These are phyloP conservation scores for Penicillium roqueforti DNA, from an alignment of 495 filamentous ascomycete species.

Conservation along the genomic window DNA sequence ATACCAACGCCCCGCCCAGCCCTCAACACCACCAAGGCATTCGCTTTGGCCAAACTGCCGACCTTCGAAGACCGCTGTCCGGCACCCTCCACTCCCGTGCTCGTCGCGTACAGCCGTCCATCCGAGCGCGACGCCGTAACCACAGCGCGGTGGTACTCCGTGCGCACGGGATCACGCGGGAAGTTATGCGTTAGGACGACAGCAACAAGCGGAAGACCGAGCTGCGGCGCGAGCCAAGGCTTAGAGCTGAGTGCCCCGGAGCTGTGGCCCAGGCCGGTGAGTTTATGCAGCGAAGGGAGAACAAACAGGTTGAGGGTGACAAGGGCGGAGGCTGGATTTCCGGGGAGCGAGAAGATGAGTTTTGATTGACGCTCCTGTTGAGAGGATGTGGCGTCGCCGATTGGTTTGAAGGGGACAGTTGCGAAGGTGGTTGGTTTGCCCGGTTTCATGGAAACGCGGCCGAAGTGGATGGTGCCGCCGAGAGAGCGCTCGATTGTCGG, in stretches of 20 bases:
- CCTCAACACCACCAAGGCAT: constrained; percentile 78
- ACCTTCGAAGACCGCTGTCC: constrained; percentile 82
- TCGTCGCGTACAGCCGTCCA: constrained; percentile 69
- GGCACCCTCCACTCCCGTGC: constrained; percentile 64
- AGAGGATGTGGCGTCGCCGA: constrained; percentile 8
- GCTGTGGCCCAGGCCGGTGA: constrained; percentile 43
- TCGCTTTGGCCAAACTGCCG: constrained; percentile 81
- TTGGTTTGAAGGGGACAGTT: constrained; percentile 62
- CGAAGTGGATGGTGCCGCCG: constrained; percentile 94
- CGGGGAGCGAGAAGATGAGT: constrained; percentile 85
- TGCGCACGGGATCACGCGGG: constrained; percentile 63
- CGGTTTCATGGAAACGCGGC: constrained; percentile 94
- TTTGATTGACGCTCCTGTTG: constrained; percentile 58
- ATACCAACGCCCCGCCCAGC: constrained; percentile 43
- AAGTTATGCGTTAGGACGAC: constrained; percentile 72
- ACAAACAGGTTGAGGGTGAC: constrained; percentile 95
- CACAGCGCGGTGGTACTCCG: constrained; percentile 83
- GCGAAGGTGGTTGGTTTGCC: constrained; percentile 98
- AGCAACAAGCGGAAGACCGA: constrained; percentile 65
- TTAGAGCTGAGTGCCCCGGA: constrained; percentile 20
- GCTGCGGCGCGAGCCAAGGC: constrained; percentile 33
- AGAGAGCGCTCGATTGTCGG: constrained; percentile 90
- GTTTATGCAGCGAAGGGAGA: constrained; percentile 75
- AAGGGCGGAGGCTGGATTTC: constrained; percentile 88
- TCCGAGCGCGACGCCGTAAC: constrained; percentile 55